These are phyloP conservation scores for Parasitella parasitica DNA, from an alignment of 371 early-diverging fungal species.

Conservation along the genomic window DNA sequence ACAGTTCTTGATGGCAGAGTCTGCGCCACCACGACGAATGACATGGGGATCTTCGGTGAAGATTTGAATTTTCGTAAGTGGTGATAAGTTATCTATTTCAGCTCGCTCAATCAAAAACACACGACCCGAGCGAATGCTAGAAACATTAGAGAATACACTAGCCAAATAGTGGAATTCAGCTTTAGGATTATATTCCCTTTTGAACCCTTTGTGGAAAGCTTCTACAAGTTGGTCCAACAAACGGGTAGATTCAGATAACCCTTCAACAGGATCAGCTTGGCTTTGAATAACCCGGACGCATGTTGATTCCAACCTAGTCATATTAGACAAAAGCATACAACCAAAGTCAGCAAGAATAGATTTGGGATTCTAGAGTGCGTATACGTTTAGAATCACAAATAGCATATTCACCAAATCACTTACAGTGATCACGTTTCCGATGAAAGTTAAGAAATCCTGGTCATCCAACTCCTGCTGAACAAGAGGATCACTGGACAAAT, in stretches of 20 bases:
- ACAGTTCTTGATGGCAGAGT: constrained; percentile 86
- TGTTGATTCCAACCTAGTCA: constrained; percentile 72
- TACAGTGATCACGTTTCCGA: constrained; percentile 72
- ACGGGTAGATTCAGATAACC: constrained; percentile 40
- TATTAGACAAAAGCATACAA: constrained; percentile 92
- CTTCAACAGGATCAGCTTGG: constrained; percentile 43
- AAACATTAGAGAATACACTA: constrained; percentile 91
- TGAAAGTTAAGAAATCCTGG: constrained; percentile 61
- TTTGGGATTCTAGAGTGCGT: constrained; percentile 20
- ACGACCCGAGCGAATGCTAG: constrained; percentile 69
- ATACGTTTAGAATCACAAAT: neutral
- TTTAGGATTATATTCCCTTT: constrained; percentile 75
- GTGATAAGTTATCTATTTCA: constrained; percentile 55
- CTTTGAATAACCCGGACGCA: constrained; percentile 56
- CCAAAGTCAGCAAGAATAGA: constrained; percentile 73
- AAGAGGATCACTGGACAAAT: constrained; percentile 70
- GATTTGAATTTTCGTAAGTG: constrained; percentile 81
- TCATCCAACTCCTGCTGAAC: constrained; percentile 65
- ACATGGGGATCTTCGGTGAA: constrained; percentile 81
- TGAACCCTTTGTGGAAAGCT: constrained; percentile 79
- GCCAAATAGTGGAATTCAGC: constrained; percentile 87
- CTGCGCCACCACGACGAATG: constrained; percentile 88
- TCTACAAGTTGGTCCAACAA: constrained; percentile 85
- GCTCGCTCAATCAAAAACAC: constrained; percentile 67
- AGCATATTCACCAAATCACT: too few relatives aligned